These are phyloP conservation scores for Straminergon stramineum DNA, from an alignment of 225 moss, liverwort and hornwort species.

Conservation along the genomic window DNA sequence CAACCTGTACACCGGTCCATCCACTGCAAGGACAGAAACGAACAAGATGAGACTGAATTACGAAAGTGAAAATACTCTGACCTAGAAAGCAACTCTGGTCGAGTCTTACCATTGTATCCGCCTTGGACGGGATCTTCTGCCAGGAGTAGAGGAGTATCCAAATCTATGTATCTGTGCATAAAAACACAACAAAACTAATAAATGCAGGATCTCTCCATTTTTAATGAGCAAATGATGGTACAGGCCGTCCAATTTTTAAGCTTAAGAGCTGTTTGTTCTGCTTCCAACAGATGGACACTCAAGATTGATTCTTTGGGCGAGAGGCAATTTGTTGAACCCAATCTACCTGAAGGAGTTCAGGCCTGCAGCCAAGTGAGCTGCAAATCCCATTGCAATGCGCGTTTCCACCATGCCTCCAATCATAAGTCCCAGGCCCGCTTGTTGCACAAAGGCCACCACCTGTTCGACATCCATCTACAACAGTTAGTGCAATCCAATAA, in stretches of 20 bases:
- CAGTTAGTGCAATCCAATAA: not conserved
- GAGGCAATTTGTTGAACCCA: not conserved
- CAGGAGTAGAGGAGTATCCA: slow-evolving; percentile 76
- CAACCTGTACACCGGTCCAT: slow-evolving; percentile 47
- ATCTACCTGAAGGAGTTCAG: slow-evolving; percentile 72
- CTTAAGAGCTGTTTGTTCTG: not conserved
- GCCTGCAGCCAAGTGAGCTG: slow-evolving; percentile 84
- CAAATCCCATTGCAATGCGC: slow-evolving; percentile 89
- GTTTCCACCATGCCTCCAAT: slow-evolving; percentile 96
- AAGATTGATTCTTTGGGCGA: not conserved
- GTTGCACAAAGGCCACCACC: slow-evolving; percentile 41
- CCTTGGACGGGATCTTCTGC: slow-evolving; percentile 70
- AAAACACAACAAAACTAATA: not conserved
- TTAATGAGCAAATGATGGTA: not conserved
- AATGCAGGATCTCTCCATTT: not conserved
- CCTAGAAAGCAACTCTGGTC: not conserved
- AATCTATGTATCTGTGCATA: slow-evolving; percentile 61
- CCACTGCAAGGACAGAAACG: slow-evolving; percentile 18
- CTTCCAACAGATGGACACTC: not conserved
- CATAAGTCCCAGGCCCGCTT: slow-evolving; percentile 70
- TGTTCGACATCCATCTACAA: not conserved
- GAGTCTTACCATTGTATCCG: slow-evolving; percentile 63
- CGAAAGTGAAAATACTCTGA: not conserved
- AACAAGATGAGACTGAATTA: not conserved
- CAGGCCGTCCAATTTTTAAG: not conserved